Conservation (phyloP, 768 basidiomycete species). For the Kondoa subrosea region DNA sequence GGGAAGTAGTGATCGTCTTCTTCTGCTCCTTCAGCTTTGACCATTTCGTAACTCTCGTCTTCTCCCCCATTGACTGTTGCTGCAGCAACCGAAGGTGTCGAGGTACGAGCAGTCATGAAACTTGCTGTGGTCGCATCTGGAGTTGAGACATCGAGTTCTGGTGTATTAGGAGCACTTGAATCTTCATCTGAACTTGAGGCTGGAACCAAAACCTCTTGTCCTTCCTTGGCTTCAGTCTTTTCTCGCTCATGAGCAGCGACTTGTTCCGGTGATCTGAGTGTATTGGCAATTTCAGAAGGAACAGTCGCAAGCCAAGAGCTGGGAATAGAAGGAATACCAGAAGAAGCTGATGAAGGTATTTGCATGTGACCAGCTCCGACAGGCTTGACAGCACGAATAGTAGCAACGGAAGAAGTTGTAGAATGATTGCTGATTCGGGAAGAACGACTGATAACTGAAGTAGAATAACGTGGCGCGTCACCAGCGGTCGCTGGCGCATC, state of each 20-base stretch:
- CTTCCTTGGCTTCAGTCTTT: not conserved
- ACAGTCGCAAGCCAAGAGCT: slow-evolving; percentile 17
- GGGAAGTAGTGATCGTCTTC: slow-evolving; percentile 5
- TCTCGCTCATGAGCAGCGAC: not conserved
- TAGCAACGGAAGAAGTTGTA: slow-evolving; percentile 15
- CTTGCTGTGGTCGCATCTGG: not conserved
- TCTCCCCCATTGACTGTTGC: slow-evolving; percentile 16
- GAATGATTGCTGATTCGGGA: not conserved
- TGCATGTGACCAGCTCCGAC: too few relatives aligned
- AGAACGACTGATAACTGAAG: slow-evolving; percentile 11
- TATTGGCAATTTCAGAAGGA: not conserved
- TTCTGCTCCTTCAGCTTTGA: not conserved
- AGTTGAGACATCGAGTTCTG: slow-evolving; percentile 13
- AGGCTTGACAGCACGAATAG: slow-evolving; percentile 12
- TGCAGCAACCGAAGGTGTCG: slow-evolving; percentile 20
- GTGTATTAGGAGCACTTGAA: slow-evolving; percentile 43
- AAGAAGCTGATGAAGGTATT: too few relatives aligned
- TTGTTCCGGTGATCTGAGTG: not conserved
- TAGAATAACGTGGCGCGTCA: not conserved
- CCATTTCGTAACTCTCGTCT: slow-evolving; percentile 24
- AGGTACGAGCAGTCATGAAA: slow-evolving; percentile 14
- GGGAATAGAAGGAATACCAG: slow-evolving; percentile 10
- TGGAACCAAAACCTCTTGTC: not conserved
- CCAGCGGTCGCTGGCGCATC: not conserved
- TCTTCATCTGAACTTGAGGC: slow-evolving; percentile 35